These are phyloP conservation scores for Apodospora peruviana DNA, from an alignment of 495 filamentous ascomycete genomes.

Conservation along the genomic window DNA sequence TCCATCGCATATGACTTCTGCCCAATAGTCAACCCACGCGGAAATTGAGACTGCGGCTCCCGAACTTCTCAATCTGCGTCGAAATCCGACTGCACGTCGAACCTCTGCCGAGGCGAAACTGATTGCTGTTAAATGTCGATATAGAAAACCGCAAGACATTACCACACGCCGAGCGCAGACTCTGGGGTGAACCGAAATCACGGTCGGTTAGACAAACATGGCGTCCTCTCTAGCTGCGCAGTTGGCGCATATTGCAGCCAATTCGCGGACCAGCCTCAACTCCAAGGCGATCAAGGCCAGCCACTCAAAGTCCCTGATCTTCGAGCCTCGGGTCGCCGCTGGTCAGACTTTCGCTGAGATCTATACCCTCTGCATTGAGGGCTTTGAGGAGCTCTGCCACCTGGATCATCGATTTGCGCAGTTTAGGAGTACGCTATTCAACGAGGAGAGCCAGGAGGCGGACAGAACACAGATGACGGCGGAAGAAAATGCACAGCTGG, in stretches of 20 bases:
- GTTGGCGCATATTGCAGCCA: conserved; percentile 71
- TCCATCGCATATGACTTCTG: too few relatives aligned
- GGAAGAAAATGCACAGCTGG: conserved; percentile 72
- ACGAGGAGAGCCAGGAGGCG: conserved; percentile 79
- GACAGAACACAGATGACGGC: conserved; percentile 80
- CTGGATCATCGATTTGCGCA: conserved; percentile 69
- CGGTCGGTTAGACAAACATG: too few relatives aligned
- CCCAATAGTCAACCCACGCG: too few relatives aligned
- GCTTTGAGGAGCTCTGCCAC: conserved; percentile 82
- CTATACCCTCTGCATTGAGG: conserved; percentile 78
- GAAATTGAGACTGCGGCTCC: too few relatives aligned
- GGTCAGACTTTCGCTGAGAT: conserved; percentile 84
- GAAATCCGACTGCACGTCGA: too few relatives aligned
- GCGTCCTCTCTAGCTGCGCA: conserved; percentile 73
- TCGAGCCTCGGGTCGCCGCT: conserved; percentile 72
- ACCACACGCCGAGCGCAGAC: too few relatives aligned
- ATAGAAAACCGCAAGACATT: too few relatives aligned
- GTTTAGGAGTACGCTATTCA: conserved; percentile 74
- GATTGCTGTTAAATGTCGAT: too few relatives aligned
- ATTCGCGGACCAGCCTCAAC: conserved; percentile 73
- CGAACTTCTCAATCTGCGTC: too few relatives aligned
- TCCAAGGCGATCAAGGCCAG: conserved; percentile 82
- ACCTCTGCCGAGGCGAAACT: too few relatives aligned
- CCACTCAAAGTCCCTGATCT: conserved; percentile 89
- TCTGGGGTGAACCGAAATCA: too few relatives aligned